phyloP scores from a whole-genome alignment of 2,329 filamentous ascomycete genomes.

The Monilinia fructicola region DNA sequence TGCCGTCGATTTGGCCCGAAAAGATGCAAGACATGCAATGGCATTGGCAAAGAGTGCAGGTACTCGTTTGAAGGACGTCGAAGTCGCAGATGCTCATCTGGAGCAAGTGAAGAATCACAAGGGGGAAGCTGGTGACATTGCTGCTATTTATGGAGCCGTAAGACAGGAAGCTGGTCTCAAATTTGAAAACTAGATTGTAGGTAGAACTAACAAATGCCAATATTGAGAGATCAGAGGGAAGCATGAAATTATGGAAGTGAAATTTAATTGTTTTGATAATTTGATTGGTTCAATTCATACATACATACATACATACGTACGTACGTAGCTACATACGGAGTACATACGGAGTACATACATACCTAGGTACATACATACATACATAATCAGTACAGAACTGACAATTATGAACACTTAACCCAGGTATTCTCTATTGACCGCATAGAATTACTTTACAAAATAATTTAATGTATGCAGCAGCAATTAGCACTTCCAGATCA shows the following conservation, averaged over 20 bases:
- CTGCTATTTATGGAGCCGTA: slow-evolving; percentile 78
- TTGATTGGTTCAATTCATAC: no score
- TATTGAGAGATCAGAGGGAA: not conserved
- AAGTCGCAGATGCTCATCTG: slow-evolving; percentile 69
- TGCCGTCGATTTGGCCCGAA: slow-evolving; percentile 76
- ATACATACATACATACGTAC: no score
- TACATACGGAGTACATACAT: no score
- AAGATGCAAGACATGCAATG: slow-evolving; percentile 76
- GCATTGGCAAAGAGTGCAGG: slow-evolving; percentile 63
- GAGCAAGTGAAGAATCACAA: slow-evolving; percentile 65
- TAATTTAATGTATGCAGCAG: no score
- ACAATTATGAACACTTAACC: no score
- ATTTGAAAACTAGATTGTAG: slow-evolving; percentile 61
- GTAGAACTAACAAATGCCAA: not conserved
- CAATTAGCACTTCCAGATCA: no score
- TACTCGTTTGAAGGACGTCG: slow-evolving; percentile 60
- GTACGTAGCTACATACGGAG: no score
- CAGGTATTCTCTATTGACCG: no score
- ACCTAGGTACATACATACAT: no score
- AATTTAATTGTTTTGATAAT: no score
- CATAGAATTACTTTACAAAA: no score
- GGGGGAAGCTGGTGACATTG: slow-evolving; percentile 74
- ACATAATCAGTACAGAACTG: no score
- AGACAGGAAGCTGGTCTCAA: slow-evolving; percentile 71
- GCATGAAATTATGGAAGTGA: not conserved